Conservation (phyloP, 176 grass and related monocot species). For the Leersia perrieri region DNA sequence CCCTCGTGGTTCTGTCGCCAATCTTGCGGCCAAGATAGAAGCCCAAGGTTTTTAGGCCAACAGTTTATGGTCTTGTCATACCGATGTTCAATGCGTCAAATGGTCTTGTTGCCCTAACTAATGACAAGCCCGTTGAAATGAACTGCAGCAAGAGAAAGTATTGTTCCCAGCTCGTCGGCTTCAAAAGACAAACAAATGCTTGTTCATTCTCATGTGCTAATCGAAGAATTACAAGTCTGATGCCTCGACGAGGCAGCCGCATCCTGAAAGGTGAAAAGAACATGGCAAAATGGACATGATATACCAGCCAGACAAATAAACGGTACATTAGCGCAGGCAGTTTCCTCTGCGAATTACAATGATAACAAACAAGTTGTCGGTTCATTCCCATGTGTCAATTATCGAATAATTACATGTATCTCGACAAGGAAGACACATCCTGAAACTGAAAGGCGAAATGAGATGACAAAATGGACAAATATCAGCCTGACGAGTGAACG, state of each 20-base stretch:
- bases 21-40: neutral
- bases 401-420: neutral
- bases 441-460: neutral
- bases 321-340: too few species aligned
- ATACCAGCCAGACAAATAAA: too few species aligned
- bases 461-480: neutral
- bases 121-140: neutral
- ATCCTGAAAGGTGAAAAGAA: too few species aligned
- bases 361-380: too few species aligned
- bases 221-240: too few species aligned
- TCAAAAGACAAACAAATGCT: too few species aligned
- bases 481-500: neutral
- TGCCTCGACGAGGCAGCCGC: too few species aligned
- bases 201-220: neutral
- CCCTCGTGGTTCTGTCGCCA: neutral
- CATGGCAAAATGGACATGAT: too few species aligned
- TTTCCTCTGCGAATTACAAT: neutral
- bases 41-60: neutral
- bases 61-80: neutral
- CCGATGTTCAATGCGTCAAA: neutral
- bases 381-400: too few species aligned
- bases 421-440: neutral
- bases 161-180: neutral
- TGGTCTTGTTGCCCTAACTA: neutral
- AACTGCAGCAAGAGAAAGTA: neutral